Evolutionary conservation across 2,329 filamentous ascomycete species (phyloP).

Genomic region (Colletotrichum sojae): DNA sequence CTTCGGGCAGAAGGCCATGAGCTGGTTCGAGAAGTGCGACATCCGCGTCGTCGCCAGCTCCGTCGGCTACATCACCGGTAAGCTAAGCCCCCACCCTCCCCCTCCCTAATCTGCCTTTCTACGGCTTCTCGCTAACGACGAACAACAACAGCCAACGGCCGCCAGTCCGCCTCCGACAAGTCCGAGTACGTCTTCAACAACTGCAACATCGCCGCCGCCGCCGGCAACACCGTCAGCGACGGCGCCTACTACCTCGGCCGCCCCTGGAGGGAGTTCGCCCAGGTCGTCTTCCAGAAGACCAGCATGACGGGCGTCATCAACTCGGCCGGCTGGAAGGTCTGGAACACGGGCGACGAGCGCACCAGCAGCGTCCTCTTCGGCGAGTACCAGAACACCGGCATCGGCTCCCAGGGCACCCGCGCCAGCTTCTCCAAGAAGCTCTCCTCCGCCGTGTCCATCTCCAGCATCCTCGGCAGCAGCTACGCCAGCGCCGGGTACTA

Average conservation of each 20-base stretch:
- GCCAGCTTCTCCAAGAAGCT: conserved; percentile 60
- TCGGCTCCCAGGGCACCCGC: conserved; percentile 66
- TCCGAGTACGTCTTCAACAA: conserved; percentile 64
- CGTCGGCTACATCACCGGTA: conserved; percentile 59
- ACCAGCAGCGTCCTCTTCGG: conserved; percentile 68
- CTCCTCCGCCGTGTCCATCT: conserved; percentile 50
- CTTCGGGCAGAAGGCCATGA: conserved; percentile 59
- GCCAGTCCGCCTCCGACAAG: conserved; percentile 49
- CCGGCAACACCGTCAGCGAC: conserved; percentile 52
- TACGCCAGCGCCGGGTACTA: conserved; percentile 47
- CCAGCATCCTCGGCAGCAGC: conserved; percentile 46
- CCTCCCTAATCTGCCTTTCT: conserved; percentile 6
- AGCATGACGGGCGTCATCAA: conserved; percentile 70
- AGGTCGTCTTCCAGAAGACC: conserved; percentile 65
- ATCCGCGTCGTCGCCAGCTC: conserved; percentile 53
- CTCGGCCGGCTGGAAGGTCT: conserved; percentile 69
- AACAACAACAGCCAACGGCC: conserved; percentile 56
- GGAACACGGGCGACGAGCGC: conserved; percentile 63
- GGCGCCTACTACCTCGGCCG: conserved; percentile 63
- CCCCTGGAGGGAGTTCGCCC: conserved; percentile 62
- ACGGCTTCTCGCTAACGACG: background rate
- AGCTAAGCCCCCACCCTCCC: conserved; percentile 27
- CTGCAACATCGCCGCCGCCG: conserved; percentile 57
- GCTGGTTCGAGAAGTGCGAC: conserved; percentile 61
- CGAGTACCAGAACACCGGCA: conserved; percentile 73